Conservation (phyloP, 176 grass and related monocot genomes). For the Bromus sterilis region DNA sequence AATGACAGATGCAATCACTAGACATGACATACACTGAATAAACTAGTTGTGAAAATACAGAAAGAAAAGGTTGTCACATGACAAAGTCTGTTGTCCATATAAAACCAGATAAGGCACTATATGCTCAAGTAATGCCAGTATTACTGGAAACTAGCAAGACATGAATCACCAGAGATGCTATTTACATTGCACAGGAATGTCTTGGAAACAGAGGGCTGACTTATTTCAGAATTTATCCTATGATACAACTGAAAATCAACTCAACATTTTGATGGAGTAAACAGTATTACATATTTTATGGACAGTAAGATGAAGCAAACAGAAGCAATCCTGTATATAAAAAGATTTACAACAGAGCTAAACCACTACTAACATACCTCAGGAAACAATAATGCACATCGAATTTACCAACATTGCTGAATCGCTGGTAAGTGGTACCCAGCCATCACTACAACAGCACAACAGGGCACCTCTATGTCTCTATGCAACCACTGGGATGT, state of each 20-base stretch:
- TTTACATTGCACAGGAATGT: not conserved
- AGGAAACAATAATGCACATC: slow-evolving; percentile 12
- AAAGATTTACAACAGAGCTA: slow-evolving; percentile 25
- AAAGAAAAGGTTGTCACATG: not conserved
- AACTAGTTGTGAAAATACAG: not conserved
- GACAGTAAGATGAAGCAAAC: slow-evolving; percentile 27
- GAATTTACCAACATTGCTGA: not conserved
- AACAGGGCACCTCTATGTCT: not conserved
- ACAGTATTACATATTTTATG: slow-evolving; percentile 32
- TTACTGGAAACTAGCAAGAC: not conserved
- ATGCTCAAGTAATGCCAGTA: not conserved
- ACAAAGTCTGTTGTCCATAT: not conserved
- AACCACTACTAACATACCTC: slow-evolving; percentile 13
- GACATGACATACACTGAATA: not conserved
- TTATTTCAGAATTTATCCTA: slow-evolving; percentile 21
- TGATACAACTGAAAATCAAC: slow-evolving; percentile 16
- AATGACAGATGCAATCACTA: not conserved
- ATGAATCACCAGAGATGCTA: not conserved
- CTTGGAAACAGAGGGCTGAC: not conserved
- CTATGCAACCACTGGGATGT: not conserved
- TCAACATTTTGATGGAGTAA: not conserved
- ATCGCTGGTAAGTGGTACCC: not conserved
- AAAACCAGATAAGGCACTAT: not conserved
- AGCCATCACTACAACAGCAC: not conserved
- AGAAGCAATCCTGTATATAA: slow-evolving; percentile 17